phyloP scores from a whole-genome alignment of 1,284 basidiomycete species.

The Rhodotorula sp. region DNA sequence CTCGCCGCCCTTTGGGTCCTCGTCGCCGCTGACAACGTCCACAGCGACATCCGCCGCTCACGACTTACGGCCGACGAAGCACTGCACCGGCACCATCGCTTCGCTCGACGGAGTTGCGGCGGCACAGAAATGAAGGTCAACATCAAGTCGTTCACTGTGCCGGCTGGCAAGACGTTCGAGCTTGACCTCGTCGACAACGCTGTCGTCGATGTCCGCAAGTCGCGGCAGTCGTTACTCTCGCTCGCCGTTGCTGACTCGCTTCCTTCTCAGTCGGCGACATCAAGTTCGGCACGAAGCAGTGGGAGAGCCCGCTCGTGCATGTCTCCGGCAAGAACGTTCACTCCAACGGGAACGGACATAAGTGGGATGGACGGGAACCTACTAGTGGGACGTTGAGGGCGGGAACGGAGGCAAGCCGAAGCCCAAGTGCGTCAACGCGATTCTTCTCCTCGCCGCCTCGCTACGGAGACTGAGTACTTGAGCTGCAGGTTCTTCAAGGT shows the following conservation, averaged over 20 bases:
- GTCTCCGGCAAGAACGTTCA: slow-evolving; percentile 25
- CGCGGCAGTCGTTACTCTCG: background rate
- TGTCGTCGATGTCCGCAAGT: slow-evolving; percentile 2
- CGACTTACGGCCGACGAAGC: slow-evolving; percentile 7
- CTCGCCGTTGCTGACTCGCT: background rate
- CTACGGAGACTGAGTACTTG: too few species aligned
- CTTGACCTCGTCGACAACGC: slow-evolving; percentile 3
- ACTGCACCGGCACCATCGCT: slow-evolving; percentile 39
- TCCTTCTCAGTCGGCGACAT: slow-evolving; percentile 2
- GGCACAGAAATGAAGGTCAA: slow-evolving; percentile 36
- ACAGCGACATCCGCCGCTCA: too few species aligned
- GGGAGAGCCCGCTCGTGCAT: slow-evolving; percentile 5
- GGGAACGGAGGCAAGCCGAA: slow-evolving; percentile 27
- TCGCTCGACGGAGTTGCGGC: slow-evolving; percentile 29
- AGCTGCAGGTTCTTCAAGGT: slow-evolving; percentile 13
- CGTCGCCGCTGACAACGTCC: too few species aligned
- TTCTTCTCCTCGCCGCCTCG: too few species aligned
- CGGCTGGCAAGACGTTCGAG: slow-evolving; percentile 11
- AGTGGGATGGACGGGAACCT: slow-evolving; percentile 33
- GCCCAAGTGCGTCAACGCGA: background rate
- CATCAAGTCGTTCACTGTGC: slow-evolving; percentile 7
- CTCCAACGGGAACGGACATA: slow-evolving; percentile 38
- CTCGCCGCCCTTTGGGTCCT: too few species aligned
- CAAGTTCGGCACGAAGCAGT: slow-evolving; percentile 1
- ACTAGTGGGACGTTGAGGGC: slow-evolving; percentile 37